Conservation (phyloP, 179 eudicot genomes). For the Silene noctiflora region DNA sequence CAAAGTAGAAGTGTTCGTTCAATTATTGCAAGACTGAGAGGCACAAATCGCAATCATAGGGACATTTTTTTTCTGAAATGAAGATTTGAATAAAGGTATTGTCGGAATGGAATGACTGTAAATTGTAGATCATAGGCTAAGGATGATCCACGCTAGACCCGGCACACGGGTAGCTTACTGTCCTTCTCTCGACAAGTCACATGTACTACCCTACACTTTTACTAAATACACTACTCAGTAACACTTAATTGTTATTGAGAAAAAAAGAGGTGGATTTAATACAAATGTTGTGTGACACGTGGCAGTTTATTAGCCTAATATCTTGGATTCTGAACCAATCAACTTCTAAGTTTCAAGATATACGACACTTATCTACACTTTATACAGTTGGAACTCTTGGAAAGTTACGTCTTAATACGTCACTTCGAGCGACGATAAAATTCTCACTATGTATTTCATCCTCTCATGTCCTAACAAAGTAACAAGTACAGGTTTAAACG, state of each 20-base stretch:
- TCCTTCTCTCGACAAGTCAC: constrained; percentile 26
- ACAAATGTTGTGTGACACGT: constrained; percentile 11
- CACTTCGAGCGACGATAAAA: too few relatives aligned
- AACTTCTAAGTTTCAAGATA: constrained; percentile 7
- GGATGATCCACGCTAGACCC: constrained; percentile 23
- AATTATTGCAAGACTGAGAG: not conserved
- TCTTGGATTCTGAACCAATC: constrained; percentile 18
- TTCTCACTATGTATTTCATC: too few relatives aligned
- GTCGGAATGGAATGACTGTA: not conserved
- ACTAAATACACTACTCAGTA: too few relatives aligned
- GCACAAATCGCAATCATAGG: constrained; percentile 3
- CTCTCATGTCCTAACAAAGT: too few relatives aligned
- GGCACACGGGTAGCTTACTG: constrained; percentile 9
- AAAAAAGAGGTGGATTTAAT: not conserved
- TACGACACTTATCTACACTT: constrained; percentile 2
- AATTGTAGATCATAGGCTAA: constrained; percentile 12
- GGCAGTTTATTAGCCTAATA: constrained; percentile 21
- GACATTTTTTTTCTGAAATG: not conserved
- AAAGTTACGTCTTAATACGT: too few relatives aligned
- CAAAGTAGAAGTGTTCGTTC: not conserved
- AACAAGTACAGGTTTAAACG: too few relatives aligned
- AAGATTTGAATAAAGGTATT: not conserved
- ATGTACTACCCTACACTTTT: constrained; percentile 9
- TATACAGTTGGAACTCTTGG: too few relatives aligned
- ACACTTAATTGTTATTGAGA: too few relatives aligned